Evolutionary conservation across 1,139 yeast genomes (phyloP).

Genomic region (Arxiozyma bovina): DNA sequence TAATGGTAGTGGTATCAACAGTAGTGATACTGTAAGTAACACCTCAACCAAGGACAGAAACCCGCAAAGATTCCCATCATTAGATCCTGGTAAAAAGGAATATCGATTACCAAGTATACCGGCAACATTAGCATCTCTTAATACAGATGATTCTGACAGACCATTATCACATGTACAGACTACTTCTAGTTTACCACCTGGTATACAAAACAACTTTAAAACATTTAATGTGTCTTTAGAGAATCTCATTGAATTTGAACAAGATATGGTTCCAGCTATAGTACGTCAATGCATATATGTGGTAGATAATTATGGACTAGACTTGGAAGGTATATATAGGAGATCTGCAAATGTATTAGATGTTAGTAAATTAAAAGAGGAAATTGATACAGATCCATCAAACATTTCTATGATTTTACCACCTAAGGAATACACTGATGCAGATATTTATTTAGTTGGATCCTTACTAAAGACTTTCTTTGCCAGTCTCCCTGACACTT

Average conservation of each 20-base stretch:
- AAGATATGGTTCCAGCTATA: conserved; percentile 84
- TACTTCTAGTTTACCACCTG: conserved; percentile 32
- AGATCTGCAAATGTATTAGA: conserved; percentile 72
- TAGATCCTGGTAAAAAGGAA: conserved; percentile 24
- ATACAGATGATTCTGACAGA: conserved; percentile 24
- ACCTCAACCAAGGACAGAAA: background rate
- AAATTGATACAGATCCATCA: conserved; percentile 72
- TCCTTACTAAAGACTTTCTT: conserved; percentile 64
- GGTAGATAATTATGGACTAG: conserved; percentile 73
- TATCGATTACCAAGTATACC: conserved; percentile 22
- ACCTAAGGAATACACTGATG: conserved; percentile 46
- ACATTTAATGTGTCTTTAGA: conserved; percentile 80
- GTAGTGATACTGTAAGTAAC: background rate
- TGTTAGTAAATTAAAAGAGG: conserved; percentile 60
- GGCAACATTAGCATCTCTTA: conserved; percentile 15
- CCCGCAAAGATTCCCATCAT: conserved; percentile 14
- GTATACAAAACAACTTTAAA: conserved; percentile 38
- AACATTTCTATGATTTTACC: conserved; percentile 50
- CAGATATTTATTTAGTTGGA: conserved; percentile 66
- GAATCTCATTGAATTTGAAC: conserved; percentile 67
- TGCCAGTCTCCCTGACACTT: conserved; percentile 60
- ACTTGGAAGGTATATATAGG: conserved; percentile 83
- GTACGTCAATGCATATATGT: conserved; percentile 84
- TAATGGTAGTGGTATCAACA: background rate
- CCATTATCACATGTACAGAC: conserved; percentile 30